Conservation (phyloP, 139 green algal species). For the Axilococcus clingmanii region DNA sequence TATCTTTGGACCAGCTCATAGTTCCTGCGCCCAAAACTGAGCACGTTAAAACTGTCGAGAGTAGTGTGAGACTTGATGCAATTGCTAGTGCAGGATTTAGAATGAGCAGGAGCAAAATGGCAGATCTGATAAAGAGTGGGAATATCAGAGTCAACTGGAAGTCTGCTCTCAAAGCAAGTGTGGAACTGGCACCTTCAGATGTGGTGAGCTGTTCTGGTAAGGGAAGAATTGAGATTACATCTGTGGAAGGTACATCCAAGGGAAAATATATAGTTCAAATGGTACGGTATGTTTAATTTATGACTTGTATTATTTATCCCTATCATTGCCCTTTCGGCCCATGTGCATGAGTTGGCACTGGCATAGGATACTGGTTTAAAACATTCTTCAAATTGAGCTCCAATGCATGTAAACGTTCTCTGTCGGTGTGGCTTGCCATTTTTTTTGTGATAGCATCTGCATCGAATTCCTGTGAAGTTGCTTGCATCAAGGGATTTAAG, state of each 20-base stretch:
- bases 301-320: neutral
- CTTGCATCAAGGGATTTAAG: too few species aligned
- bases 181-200: constrained; percentile 51
- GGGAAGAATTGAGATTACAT: constrained; percentile 57
- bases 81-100: constrained; percentile 67
- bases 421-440: too few species aligned
- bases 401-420: too few species aligned
- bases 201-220: constrained; percentile 60
- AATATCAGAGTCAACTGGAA: constrained; percentile 70
- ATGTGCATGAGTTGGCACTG: too few species aligned
- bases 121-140: constrained; percentile 56
- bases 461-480: too few species aligned
- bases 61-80: constrained; percentile 64
- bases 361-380: too few species aligned
- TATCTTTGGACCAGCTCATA: constrained; percentile 28
- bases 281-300: constrained; percentile 38
- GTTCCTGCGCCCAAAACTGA: constrained; percentile 34
- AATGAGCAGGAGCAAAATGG: constrained; percentile 59
- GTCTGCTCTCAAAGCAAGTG: constrained; percentile 36
- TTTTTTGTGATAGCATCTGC: too few species aligned
- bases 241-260: constrained; percentile 48
- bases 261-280: constrained; percentile 53
- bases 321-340: too few species aligned
- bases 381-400: too few species aligned
- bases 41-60: constrained; percentile 53